phyloP scores from a whole-genome alignment of 2,329 filamentous ascomycete species.

The Trichoderma endophyticum region DNA sequence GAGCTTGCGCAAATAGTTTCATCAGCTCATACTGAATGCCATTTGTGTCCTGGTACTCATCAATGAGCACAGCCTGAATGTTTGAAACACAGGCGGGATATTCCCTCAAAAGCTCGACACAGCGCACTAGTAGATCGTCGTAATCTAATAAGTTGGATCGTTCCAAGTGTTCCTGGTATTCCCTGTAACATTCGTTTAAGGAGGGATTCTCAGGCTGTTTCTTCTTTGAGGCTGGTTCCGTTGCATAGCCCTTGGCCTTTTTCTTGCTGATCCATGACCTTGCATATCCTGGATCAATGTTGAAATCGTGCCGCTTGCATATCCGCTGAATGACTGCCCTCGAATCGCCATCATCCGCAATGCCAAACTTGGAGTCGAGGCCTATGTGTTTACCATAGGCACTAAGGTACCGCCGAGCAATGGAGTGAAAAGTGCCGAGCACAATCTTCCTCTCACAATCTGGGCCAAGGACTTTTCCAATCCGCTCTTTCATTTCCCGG shows the following conservation, averaged over 20 bases:
- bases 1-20: conserved; percentile 73
- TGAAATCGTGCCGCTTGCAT: conserved; percentile 67
- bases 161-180: conserved; percentile 74
- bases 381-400: conserved; percentile 83
- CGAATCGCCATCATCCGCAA: conserved; percentile 82
- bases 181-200: conserved; percentile 64
- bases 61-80: conserved; percentile 85
- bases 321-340: conserved; percentile 77
- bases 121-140: conserved; percentile 84
- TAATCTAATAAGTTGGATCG: conserved; percentile 86
- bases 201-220: conserved; percentile 49
- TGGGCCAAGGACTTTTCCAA: conserved; percentile 75
- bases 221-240: conserved; percentile 38
- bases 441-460: conserved; percentile 73
- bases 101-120: conserved; percentile 70
- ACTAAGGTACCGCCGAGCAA: conserved; percentile 78
- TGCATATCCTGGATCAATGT: conserved; percentile 67
- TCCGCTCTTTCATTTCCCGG: conserved; percentile 86
- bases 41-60: conserved; percentile 98
- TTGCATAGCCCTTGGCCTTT: conserved; percentile 55
- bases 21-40: conserved; percentile 92
- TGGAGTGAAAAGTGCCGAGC: conserved; percentile 92
- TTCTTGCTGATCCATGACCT: conserved; percentile 71
- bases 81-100: conserved; percentile 82
- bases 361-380: conserved; percentile 78